Evolutionary conservation across 805 yeast genomes (phyloP), one percentile per base, ranked within the genome.

Genomic region (Allodekkera sacchari): DNA sequence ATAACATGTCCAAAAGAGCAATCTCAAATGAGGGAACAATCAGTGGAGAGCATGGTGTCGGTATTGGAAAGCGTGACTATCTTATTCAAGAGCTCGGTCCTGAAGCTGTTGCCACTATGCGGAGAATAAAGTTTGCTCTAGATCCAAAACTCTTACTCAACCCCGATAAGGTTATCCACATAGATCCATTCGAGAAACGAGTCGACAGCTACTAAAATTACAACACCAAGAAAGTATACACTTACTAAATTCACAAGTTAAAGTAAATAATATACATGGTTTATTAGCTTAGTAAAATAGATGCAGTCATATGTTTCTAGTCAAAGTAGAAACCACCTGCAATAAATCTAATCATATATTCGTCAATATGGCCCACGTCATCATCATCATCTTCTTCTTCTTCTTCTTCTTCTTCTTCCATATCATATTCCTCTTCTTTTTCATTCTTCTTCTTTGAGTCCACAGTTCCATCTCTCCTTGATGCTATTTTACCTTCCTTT

Each of bases 321-420:
- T 65, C 71, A 44, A 59, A 70, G 50, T 77, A 83, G 50, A 64
- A 71, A 0, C 96, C 96, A 32, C 77, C 78, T 38, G 94, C 94
- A 37, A 92, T 83, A 51, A 72, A 83, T 37, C 88, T 66, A 40
- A 92, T 74, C 99, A 92, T 92, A 61, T 88, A 94, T 64, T 92
- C 97, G 52, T 92, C 99, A 32, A 89, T 74, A 53, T 87, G 96
- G 4, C 82, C 83, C 31, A 77, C 68, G 15, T 72, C 82, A 28
- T 74, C 84, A 4, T 69, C 79, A 30, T 59, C 73, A 22, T 73
- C 79, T 4, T 56, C 63, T 11, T 52, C 63, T 4, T 45, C 56
- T 11, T 40, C 41, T 10, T 30, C 39, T 9, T 23, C 33, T 3
- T 35, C 57, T n/a, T 50, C 56, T 8, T 42, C 53, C 7, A 46